Evolutionary conservation across 148 eudicot species (phyloP).

Genomic region (Cornus kousa): DNA sequence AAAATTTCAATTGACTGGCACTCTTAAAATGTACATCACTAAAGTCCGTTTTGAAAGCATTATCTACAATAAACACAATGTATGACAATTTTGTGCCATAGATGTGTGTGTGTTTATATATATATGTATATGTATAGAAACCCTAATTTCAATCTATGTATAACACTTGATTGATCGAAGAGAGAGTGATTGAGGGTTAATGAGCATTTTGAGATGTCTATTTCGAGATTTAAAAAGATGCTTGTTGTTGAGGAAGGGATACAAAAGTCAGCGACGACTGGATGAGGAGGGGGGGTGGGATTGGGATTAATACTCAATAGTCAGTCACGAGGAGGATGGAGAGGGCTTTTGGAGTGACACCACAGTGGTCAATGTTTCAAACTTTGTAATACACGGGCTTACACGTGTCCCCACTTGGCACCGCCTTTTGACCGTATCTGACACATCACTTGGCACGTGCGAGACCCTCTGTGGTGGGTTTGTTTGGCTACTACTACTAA

Average conservation of each 20-base stretch:
- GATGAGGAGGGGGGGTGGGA: not conserved
- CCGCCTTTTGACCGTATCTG: slow-evolving; percentile 56
- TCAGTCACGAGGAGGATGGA: not conserved
- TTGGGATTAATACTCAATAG: not conserved
- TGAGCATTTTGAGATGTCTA: not conserved
- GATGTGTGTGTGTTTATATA: no score
- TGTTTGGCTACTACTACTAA: not conserved
- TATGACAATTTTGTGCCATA: no score
- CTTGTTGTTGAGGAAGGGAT: not conserved
- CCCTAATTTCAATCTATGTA: no score
- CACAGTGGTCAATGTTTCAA: slow-evolving; percentile 18
- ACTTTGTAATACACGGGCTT: not conserved
- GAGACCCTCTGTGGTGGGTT: slow-evolving; percentile 10
- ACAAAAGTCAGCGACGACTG: slow-evolving; percentile 3
- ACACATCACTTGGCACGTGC: slow-evolving; percentile 46
- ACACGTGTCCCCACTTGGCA: slow-evolving; percentile 45
- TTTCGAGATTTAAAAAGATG: not conserved
- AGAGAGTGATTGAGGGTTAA: no score
- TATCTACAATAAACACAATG: no score
- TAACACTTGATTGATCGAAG: no score
- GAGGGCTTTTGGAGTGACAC: not conserved
- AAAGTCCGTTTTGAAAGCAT: no score
- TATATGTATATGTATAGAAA: no score
- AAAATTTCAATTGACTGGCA: no score
- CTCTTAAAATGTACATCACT: no score